Percentiles rank a stretch among this genome's conserved stretches.
phyloP scores from a whole-genome alignment of 2,329 filamentous ascomycete genomes.

The Diaporthe sp. region DNA sequence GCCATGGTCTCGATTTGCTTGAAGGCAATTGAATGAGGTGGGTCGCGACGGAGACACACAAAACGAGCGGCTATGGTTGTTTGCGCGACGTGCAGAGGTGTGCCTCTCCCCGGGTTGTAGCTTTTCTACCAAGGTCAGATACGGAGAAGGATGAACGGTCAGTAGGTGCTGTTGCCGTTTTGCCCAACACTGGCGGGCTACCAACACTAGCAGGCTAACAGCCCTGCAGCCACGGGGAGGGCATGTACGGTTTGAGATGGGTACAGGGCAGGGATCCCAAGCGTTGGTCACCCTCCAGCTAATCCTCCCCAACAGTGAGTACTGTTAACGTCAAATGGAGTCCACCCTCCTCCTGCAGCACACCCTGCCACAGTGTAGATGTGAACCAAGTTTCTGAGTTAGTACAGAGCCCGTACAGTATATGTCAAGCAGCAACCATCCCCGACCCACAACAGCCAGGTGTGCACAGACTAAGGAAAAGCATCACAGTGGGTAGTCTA shows the following conservation, averaged over 20 bases:
- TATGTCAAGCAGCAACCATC: too few species aligned
- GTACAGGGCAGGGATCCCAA: not conserved
- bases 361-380: not conserved
- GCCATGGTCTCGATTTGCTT: conserved; percentile 32
- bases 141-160: conserved; percentile 9
- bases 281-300: not conserved
- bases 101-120: not conserved
- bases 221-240: not conserved
- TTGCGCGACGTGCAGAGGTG: conserved; percentile 22
- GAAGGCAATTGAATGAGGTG: conserved; percentile 19
- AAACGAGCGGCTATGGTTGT: conserved; percentile 21
- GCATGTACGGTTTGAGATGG: not conserved
- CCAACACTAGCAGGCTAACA: not conserved
- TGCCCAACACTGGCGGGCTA: not conserved
- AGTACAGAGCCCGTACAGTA: too few species aligned
- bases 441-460: not conserved
- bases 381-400: too few species aligned
- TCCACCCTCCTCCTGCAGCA: not conserved
- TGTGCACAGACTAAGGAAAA: not conserved
- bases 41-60: conserved; percentile 11
- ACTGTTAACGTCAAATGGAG: not conserved
- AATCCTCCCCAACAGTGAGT: not conserved
- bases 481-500: not conserved
- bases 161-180: conserved; percentile 3
- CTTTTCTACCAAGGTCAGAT: conserved; percentile 26